Percentiles rank a stretch among this genome's conserved stretches.
Evolutionary conservation across 768 basidiomycete species (phyloP).

Genomic region (Trametes cinnabarina): DNA sequence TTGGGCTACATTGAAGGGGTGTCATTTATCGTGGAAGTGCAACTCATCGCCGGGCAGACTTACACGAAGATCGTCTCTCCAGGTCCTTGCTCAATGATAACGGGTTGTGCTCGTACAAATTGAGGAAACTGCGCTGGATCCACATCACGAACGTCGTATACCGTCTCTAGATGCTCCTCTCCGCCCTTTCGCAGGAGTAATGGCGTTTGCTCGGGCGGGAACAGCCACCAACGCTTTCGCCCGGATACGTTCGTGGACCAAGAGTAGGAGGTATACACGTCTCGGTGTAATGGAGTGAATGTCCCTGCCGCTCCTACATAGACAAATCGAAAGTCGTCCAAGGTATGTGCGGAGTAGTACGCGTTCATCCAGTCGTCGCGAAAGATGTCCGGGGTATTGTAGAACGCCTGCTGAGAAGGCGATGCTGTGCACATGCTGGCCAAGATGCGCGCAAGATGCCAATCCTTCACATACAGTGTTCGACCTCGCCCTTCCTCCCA

Average conservation of each 20-base stretch:
- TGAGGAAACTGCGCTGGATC: constrained; percentile 16
- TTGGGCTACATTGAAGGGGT: constrained; percentile 18
- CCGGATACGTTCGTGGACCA: constrained; percentile 32
- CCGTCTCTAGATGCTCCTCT: constrained; percentile 18
- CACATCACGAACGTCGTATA: constrained; percentile 25
- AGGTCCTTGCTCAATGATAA: constrained; percentile 26
- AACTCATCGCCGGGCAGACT: no score
- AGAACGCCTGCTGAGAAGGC: constrained; percentile 10
- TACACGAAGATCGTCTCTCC: constrained; percentile 33
- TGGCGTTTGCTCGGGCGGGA: constrained; percentile 25
- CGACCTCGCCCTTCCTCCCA: constrained; percentile 22
- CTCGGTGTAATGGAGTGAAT: constrained; percentile 30
- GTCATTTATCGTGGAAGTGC: no score
- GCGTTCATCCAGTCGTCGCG: constrained; percentile 34
- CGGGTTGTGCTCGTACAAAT: constrained; percentile 14
- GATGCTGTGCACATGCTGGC: no score
- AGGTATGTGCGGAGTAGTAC: constrained; percentile 27
- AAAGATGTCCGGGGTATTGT: constrained; percentile 28
- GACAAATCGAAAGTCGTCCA: constrained; percentile 32
- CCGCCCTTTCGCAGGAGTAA: constrained; percentile 22
- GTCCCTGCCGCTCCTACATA: constrained; percentile 29
- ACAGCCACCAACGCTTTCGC: constrained; percentile 32
- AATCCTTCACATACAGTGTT: constrained; percentile 30
- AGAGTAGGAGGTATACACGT: constrained; percentile 32
- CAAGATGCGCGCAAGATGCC: constrained; percentile 28